Conservation (phyloP, 148 eudicot genomes). For the Fagopyrum homotropicum region DNA sequence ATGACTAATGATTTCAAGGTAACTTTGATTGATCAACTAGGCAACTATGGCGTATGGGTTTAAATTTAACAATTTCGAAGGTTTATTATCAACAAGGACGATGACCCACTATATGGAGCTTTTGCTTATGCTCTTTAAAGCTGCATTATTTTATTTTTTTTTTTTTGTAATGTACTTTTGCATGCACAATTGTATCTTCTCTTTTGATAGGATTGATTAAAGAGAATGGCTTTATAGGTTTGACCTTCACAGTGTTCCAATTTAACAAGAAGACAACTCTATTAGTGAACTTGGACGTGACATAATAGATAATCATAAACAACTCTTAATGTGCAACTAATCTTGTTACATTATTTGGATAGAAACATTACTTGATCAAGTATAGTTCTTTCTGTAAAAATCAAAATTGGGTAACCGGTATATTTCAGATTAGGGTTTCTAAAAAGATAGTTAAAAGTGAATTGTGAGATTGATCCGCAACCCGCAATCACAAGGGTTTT, state of each 20-base stretch:
- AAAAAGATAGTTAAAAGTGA: too few relatives aligned
- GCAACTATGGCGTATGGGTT: neutral
- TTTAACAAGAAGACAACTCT: slow-evolving; percentile 6
- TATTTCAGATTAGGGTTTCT: too few relatives aligned
- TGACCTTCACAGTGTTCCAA: slow-evolving; percentile 5
- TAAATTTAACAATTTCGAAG: neutral
- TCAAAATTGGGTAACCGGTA: too few relatives aligned
- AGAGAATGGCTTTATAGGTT: neutral
- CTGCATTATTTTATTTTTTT: neutral
- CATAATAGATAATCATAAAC: neutral
- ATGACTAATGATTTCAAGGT: neutral
- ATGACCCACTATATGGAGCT: slow-evolving; percentile 2
- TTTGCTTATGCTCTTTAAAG: slow-evolving; percentile 6
- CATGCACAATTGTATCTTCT: slow-evolving; percentile 5
- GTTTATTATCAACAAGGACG: neutral
- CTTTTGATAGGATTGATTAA: slow-evolving; percentile 6
- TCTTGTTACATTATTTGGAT: neutral
- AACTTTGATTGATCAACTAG: neutral
- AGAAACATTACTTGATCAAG: neutral
- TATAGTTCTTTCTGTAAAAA: neutral
- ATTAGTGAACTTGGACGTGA: neutral
- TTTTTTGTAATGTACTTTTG: slow-evolving; percentile 2
- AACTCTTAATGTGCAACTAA: neutral
- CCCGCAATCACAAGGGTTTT: too few relatives aligned
- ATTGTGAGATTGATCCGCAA: too few relatives aligned